A percentile compares a stretch with the other conserved stretches of the same genome.
phyloP scores from a whole-genome alignment of 2,329 filamentous ascomycete species.

The Dactylellina sp. region DNA sequence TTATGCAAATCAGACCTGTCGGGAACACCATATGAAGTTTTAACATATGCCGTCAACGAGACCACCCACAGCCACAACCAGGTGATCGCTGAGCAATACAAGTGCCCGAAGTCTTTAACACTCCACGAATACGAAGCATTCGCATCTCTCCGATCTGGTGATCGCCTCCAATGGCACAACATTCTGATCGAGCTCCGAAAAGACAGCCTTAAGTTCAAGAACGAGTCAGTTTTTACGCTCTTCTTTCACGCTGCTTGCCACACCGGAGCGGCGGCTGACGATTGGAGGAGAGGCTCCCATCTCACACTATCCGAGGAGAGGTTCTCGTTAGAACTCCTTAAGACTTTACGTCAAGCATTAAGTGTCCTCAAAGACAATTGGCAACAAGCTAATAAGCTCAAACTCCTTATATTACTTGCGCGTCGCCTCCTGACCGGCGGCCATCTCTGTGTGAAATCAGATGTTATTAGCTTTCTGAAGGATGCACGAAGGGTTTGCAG shows the following conservation, averaged over 20 bases:
- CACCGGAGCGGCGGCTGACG: slow-evolving; percentile 63
- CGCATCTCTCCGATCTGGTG: slow-evolving; percentile 66
- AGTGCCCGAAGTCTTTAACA: slow-evolving; percentile 67
- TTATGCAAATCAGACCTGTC: slow-evolving; percentile 56
- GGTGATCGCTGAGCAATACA: slow-evolving; percentile 67
- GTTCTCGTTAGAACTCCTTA: slow-evolving; percentile 26
- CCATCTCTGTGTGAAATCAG: slow-evolving; percentile 7
- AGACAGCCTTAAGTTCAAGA: slow-evolving; percentile 68
- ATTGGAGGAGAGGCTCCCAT: slow-evolving; percentile 32
- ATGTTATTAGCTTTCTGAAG: slow-evolving; percentile 39
- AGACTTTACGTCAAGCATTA: slow-evolving; percentile 58
- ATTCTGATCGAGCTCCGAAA: slow-evolving; percentile 68
- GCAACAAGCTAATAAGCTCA: slow-evolving; percentile 62
- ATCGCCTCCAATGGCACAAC: slow-evolving; percentile 70
- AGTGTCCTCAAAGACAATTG: slow-evolving; percentile 67
- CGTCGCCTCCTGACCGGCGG: slow-evolving; percentile 33
- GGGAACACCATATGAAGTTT: slow-evolving; percentile 41
- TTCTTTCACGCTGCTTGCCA: slow-evolving; percentile 69
- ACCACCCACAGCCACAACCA: slow-evolving; percentile 65
- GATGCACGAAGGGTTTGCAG: slow-evolving; percentile 27
- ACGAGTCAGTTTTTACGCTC: slow-evolving; percentile 66
- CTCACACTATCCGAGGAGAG: slow-evolving; percentile 6
- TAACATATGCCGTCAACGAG: slow-evolving; percentile 60
- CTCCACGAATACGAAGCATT: slow-evolving; percentile 70
- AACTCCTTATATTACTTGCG: slow-evolving; percentile 55